These are phyloP conservation scores for Tilletiaria anomala DNA, from an alignment of 1,284 basidiomycete genomes.

Conservation along the genomic window DNA sequence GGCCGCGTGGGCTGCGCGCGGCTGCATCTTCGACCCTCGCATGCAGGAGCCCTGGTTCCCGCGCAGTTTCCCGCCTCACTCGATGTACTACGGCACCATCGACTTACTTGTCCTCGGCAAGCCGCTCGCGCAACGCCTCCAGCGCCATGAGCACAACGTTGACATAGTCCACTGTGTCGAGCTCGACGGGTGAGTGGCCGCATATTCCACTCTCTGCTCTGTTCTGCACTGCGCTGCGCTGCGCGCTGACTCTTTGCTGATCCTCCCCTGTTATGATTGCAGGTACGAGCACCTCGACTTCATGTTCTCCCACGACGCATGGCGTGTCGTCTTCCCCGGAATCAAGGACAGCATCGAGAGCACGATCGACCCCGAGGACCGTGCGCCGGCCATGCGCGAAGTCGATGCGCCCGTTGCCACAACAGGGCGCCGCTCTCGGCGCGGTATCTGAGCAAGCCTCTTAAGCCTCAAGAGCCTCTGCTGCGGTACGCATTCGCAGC, in stretches of 20 bases:
- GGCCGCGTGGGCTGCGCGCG: conserved; percentile 30
- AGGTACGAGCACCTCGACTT: conserved; percentile 17
- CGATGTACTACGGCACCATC: conserved; percentile 32
- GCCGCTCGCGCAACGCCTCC: conserved; percentile 29
- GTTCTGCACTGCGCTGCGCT: too few relatives aligned
- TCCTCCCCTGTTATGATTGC: neutral
- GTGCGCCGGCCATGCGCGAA: too few relatives aligned
- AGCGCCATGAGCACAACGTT: conserved; percentile 29
- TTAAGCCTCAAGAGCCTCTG: too few relatives aligned
- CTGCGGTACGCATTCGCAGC: too few relatives aligned
- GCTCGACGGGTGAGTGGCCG: conserved; percentile 28
- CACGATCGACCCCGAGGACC: conserved; percentile 3
- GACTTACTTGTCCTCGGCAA: conserved; percentile 37
- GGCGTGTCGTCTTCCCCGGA: conserved; percentile 28
- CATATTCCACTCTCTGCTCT: neutral
- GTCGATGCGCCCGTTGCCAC: too few relatives aligned
- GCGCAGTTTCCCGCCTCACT: conserved; percentile 30
- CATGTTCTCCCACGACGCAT: conserved; percentile 12
- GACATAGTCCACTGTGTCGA: conserved; percentile 37
- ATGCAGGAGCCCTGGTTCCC: conserved; percentile 35
- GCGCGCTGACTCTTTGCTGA: too few relatives aligned
- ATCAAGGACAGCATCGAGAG: conserved; percentile 33
- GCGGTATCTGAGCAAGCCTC: too few relatives aligned
- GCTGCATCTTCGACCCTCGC: conserved; percentile 38
- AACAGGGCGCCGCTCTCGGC: too few relatives aligned